phyloP scores from a whole-genome alignment of 139 green algal species.

The Zygnema circumcarinatum region DNA sequence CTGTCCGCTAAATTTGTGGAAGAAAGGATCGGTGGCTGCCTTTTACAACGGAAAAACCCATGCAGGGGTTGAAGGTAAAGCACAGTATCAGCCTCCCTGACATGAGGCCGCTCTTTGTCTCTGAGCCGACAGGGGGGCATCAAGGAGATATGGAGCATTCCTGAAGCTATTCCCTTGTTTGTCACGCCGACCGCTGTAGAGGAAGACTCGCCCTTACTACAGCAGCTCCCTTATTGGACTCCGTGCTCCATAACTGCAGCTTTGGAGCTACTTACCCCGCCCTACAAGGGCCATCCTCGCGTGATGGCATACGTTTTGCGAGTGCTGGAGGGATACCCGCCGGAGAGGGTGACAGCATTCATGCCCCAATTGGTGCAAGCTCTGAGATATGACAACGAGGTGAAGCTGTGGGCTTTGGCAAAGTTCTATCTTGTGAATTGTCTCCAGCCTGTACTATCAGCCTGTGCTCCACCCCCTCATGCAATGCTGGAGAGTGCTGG shows the following conservation, averaged over 20 bases:
- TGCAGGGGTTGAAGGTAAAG: too few relatives aligned
- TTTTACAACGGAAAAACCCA: too few relatives aligned
- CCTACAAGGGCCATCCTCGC: constrained; percentile 36
- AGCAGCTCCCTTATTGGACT: constrained; percentile 51
- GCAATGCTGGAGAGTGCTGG: too few relatives aligned
- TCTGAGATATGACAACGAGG: constrained; percentile 64
- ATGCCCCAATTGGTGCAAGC: constrained; percentile 92
- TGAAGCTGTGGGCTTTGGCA: not conserved
- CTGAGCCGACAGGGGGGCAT: not conserved
- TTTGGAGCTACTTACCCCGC: constrained; percentile 45
- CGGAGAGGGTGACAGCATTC: constrained; percentile 68
- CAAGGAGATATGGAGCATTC: not conserved
- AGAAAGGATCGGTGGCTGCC: too few relatives aligned
- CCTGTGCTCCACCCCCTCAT: too few relatives aligned
- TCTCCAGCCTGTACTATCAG: too few relatives aligned
- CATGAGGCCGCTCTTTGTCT: too few relatives aligned
- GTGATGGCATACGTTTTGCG: constrained; percentile 61
- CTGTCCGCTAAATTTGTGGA: too few relatives aligned
- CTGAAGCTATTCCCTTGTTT: constrained; percentile 52
- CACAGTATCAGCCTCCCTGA: too few relatives aligned
- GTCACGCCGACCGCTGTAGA: constrained; percentile 34
- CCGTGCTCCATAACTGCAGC: constrained; percentile 57
- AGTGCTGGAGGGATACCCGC: constrained; percentile 57
- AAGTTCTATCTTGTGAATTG: too few relatives aligned
- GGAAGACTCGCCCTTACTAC: constrained; percentile 38